phyloP scores from a whole-genome alignment of 495 filamentous ascomycete genomes.

The Penicillium chermesinum region DNA sequence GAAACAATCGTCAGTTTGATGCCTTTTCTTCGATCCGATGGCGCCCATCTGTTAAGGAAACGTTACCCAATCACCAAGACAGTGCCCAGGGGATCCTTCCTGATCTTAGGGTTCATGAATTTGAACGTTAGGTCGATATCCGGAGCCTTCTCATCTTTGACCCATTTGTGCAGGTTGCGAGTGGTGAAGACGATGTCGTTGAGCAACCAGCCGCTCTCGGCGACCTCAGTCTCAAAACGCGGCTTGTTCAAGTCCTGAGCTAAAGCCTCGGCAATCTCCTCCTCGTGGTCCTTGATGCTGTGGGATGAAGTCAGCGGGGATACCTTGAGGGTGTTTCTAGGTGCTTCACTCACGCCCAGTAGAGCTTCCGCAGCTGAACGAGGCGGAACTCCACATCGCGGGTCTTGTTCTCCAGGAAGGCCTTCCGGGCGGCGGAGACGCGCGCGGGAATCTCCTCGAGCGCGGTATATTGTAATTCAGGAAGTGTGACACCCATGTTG shows the following conservation, averaged over 20 bases:
- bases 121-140: conserved; percentile 65
- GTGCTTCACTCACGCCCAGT: conserved; percentile 65
- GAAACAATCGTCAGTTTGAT: too few relatives aligned
- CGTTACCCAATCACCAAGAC: conserved; percentile 81
- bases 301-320: conserved; percentile 3
- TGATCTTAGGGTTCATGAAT: conserved; percentile 65
- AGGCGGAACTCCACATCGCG: conserved; percentile 75
- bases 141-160: conserved; percentile 69
- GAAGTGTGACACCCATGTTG: conserved; percentile 34
- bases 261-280: conserved; percentile 64
- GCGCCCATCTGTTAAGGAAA: not conserved
- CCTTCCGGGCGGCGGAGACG: conserved; percentile 50
- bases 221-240: conserved; percentile 61
- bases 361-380: conserved; percentile 83
- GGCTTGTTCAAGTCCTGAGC: conserved; percentile 70
- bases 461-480: conserved; percentile 58
- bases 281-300: conserved; percentile 67
- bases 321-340: not conserved
- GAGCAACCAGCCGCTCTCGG: conserved; percentile 66
- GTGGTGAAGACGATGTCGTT: conserved; percentile 74
- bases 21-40: too few relatives aligned
- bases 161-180: conserved; percentile 72
- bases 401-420: conserved; percentile 75
- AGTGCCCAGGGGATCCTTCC: conserved; percentile 83
- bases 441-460: conserved; percentile 60